Evolutionary conservation across 768 basidiomycete genomes (phyloP), one percentile per base, ranked within the genome.

Genomic region (Botryobasidium botryosum): DNA sequence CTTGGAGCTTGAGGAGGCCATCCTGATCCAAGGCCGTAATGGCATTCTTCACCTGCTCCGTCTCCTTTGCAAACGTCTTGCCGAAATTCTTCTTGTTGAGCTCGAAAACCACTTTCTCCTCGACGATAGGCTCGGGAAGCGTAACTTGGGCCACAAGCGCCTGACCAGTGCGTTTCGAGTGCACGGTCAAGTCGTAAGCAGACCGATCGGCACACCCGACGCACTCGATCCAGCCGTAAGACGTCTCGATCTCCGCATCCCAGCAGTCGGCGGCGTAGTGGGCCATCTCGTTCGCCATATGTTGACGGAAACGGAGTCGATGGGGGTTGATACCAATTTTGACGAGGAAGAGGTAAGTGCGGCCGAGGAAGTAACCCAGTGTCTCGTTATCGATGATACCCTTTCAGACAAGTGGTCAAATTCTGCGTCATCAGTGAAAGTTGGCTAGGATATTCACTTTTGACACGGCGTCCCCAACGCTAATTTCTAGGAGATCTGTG

Each of bases 241-340:
- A 82, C 44, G 85, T 88, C 50, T 88, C 72, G 52, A 97, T 96
- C 66, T 99, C 94, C 35, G 91, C 94, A 58, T 99, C 94, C 94
- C 94, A 99, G 62, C 94, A 99, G 64, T 97, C 92, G 31, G 88
- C 75, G 44, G 94, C 92, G 60, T 99, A 99, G 61, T 97, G 94
- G 1, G 94, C 94, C 92, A 97, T 97, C 68, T 97, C 94, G 64
- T 97, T 99, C 29, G 64, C 72, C 94, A 97, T 97, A 61, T 99
- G 94, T 57, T 99, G 94, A 27, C 94, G 71, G 74, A 96, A 97
- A 43, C 94, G 75, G 51, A 96, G 66, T 6, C 88, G 74, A 38
- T 57, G 50, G 12, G 79, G 77, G 65, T 91, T 69, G 61, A 99
- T 80, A 49, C 92, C 94, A 56, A 97, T 86, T 63, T 82, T 82